phyloP scores from a whole-genome alignment of 192 early-diverging fungal genomes.

The Phlyctochytrium bullatum region DNA sequence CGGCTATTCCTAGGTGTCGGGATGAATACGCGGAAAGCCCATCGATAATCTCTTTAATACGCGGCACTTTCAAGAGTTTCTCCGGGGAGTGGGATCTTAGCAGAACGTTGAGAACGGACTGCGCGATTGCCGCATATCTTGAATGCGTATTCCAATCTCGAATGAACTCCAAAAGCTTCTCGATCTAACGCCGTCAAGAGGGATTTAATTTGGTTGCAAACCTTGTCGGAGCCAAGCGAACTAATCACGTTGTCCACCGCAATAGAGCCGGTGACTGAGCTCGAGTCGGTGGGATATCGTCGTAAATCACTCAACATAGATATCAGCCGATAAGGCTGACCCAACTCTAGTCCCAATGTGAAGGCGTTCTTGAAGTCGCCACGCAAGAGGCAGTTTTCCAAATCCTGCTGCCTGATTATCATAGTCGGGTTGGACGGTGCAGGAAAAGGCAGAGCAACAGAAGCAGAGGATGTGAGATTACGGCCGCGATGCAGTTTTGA shows the following conservation, averaged over 20 bases:
- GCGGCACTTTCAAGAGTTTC: slow-evolving; percentile 69
- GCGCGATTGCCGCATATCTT: slow-evolving; percentile 74
- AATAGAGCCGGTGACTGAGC: slow-evolving; percentile 57
- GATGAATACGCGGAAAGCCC: slow-evolving; percentile 87
- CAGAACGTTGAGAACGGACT: slow-evolving; percentile 77
- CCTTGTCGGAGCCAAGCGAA: slow-evolving; percentile 52
- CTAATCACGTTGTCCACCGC: slow-evolving; percentile 70
- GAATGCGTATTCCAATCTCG: slow-evolving; percentile 96
- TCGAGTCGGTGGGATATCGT: slow-evolving; percentile 18
- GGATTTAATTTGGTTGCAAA: slow-evolving; percentile 8
- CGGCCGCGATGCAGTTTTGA: background rate
- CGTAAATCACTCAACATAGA: slow-evolving; percentile 44
- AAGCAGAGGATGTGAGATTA: slow-evolving; percentile 11
- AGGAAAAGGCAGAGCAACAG: too few species aligned
- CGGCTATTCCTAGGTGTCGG: slow-evolving; percentile 81
- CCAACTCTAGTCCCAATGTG: slow-evolving; percentile 79
- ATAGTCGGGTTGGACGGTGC: background rate
- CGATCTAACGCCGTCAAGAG: slow-evolving; percentile 51
- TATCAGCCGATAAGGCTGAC: slow-evolving; percentile 83
- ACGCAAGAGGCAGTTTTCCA: slow-evolving; percentile 78
- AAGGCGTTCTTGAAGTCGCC: slow-evolving; percentile 95
- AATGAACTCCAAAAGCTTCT: slow-evolving; percentile 77
- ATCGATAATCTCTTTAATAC: slow-evolving; percentile 81
- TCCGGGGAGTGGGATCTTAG: slow-evolving; percentile 41
- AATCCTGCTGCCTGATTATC: slow-evolving; percentile 75